Evolutionary conservation across 768 basidiomycete genomes (phyloP).

Genomic region (Polyporus arcularius): DNA sequence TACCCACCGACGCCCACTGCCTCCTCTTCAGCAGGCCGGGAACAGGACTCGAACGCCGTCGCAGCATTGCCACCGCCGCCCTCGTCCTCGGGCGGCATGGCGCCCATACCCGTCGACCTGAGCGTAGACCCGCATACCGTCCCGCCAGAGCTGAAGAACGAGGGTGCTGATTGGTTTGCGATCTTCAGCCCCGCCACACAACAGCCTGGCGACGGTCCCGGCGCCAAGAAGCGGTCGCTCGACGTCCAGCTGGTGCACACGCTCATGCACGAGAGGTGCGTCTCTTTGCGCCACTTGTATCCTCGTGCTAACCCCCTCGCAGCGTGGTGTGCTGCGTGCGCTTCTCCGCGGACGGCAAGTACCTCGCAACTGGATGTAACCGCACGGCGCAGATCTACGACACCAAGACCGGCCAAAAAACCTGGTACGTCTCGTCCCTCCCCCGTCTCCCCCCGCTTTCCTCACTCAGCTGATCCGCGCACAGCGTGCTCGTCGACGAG

Average conservation of each 20-base stretch:
- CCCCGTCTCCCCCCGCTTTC: too few species aligned
- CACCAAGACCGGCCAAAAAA: constrained; percentile 81
- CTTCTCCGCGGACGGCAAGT: constrained; percentile 93
- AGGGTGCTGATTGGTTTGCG: constrained; percentile 88
- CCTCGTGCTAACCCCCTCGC: not conserved
- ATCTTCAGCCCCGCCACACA: constrained; percentile 64
- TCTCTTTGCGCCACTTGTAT: not conserved
- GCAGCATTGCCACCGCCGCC: constrained; percentile 19
- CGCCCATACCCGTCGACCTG: constrained; percentile 20
- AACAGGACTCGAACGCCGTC: constrained; percentile 24
- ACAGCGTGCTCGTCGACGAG: constrained; percentile 78
- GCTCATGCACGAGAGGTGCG: constrained; percentile 86
- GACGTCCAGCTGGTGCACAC: constrained; percentile 85
- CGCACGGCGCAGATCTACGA: constrained; percentile 95
- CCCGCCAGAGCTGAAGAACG: constrained; percentile 61
- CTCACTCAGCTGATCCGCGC: not conserved
- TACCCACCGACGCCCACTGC: constrained; percentile 30
- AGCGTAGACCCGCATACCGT: constrained; percentile 43
- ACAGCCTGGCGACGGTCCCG: constrained; percentile 14
- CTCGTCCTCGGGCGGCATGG: constrained; percentile 1
- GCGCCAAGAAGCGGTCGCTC: constrained; percentile 57
- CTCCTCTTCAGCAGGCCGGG: constrained; percentile 30
- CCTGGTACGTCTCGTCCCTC: constrained; percentile 56
- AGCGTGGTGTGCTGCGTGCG: constrained; percentile 89
- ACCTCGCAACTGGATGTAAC: constrained; percentile 95